Conservation (phyloP, 1,284 basidiomycete genomes). For the Ustilago shanxiensis region DNA sequence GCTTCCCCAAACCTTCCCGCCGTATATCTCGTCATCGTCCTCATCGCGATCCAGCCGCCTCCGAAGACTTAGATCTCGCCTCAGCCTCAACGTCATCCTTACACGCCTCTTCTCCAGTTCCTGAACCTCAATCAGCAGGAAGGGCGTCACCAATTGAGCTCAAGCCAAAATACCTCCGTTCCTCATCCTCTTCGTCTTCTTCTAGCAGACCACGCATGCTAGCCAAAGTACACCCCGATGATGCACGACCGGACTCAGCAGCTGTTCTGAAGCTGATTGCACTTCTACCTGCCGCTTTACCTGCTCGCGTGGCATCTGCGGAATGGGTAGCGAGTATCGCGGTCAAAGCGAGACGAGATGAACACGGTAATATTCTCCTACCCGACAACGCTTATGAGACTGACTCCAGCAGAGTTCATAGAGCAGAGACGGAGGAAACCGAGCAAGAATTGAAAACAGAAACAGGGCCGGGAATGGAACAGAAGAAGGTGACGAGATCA, state of each 20-base stretch:
- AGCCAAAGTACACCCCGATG: conserved; percentile 27
- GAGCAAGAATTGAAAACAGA: neutral
- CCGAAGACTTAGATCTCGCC: neutral
- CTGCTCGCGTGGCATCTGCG: conserved; percentile 5
- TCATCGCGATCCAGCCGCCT: neutral
- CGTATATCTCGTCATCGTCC: conserved; percentile 26
- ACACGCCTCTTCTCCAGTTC: neutral
- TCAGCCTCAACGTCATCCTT: neutral
- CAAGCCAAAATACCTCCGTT: conserved; percentile 27
- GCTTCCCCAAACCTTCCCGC: conserved; percentile 41
- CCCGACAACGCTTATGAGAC: conserved; percentile 17
- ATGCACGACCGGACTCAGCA: conserved; percentile 15
- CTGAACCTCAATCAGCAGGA: neutral
- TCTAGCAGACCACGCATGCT: conserved; percentile 27
- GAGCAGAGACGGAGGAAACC: neutral
- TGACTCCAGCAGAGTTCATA: neutral
- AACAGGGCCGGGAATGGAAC: neutral
- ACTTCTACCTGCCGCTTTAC: conserved; percentile 31
- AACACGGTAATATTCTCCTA: conserved; percentile 33
- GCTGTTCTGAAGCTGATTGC: conserved; percentile 36
- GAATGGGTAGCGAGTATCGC: conserved; percentile 27
- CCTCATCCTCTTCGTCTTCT: neutral
- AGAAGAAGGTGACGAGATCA: conserved; percentile 32
- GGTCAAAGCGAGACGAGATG: conserved; percentile 29
- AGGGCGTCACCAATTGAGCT: conserved; percentile 13